Evolutionary conservation across 1,284 basidiomycete species (phyloP), one percentile per base, ranked within the genome.

Genomic region (Sporisorium exsertum): DNA sequence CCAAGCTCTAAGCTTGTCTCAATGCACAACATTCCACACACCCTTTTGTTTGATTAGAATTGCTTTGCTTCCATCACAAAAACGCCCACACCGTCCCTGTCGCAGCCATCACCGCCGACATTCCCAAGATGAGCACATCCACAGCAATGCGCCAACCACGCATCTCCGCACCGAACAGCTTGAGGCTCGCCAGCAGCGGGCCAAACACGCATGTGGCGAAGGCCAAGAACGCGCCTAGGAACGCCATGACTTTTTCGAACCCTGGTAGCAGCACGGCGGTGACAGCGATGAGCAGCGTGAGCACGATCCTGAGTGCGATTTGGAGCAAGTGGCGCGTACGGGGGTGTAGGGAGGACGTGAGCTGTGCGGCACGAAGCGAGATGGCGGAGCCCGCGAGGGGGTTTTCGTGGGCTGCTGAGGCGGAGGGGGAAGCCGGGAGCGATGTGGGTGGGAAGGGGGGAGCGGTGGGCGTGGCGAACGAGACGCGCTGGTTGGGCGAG

Each of bases 211-310:
- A 85, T 1, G 82, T 90, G 75, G 92, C 87, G 83, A 95, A 95
- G 0, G 94, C 92, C 40, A 92, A 90, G 85, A 94, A 95, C 1
- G 85, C 91, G 5, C 95, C 94, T 40, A 96, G 87, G 85, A 95
- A 94, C 15, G 92, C 92, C 93, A 97, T 95, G 84, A 95, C 89
- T 24, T 91, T 89, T 74, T 92, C 92, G 84, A 97, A 97, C 60
- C 93, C 90, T 1, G 95, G 95, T 45, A 97, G 87, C 64, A 91
- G 42, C 1, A 84, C 71, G 3, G 83, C 83, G 13, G 79, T 81
- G 8, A 75, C 3, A n/a, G 77, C 63, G 49, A 84, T 80, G 33
- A 77, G 56, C 0, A 63, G 49, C 5, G 82, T 74, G 32, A 85
- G 45, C n/a, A 42, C 24, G 29, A 84, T 32, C 37, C 71, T 74